Evolutionary conservation across 2,329 filamentous ascomycete species (phyloP), one percentile per base, ranked within the genome.

Genomic region (Didymella glomerata): DNA sequence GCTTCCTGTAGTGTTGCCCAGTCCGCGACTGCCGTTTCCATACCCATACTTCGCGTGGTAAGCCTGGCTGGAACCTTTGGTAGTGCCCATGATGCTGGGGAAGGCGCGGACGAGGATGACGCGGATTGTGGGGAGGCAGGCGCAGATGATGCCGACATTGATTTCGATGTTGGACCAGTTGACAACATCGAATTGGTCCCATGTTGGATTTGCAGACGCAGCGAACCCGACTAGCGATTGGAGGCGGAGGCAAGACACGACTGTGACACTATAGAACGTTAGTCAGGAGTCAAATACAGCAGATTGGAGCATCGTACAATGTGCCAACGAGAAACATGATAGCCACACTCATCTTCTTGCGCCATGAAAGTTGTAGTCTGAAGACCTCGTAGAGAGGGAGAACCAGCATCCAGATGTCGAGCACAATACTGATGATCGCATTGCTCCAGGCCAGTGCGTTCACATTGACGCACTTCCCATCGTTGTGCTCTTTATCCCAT

Each of bases 161-260:
- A 79, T 71, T 63, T 82, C 80, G 27, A 81, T 71, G 13, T 75
- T 76, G 18, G 74, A 77, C 80, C 80, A 81, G 50, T 75, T 76
- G 18, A 74, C 66, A 8, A 78, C 75, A 4, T 74, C 74, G n/a
- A 69, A 65, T 65, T 80, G 77, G 54, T 79, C 78, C 74, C 76
- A 79, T 32, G 71, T 75, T 36, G 78, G 64, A 62, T 83, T 82
- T 1, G 62, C 44, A 2, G 80, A 80, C 34, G 68, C 73, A 10
- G 76, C 77, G 60, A 82, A 82, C 42, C 68, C 61, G 46, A 82
- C 74, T 18, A 82, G 74, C 7, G 77, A 78, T 11, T 74, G 71
- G 3, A 83, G 69, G n/a, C 80, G 79, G 27, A 83, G 66, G 47
- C 79, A 75, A 48, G 79, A 81, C 30, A 82, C 73, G 22, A 82